A percentile compares a stretch with the other conserved stretches of the same genome.
Evolutionary conservation across 257 asterid genomes (phyloP).

Genomic region (Salvia miltiorrhiza): DNA sequence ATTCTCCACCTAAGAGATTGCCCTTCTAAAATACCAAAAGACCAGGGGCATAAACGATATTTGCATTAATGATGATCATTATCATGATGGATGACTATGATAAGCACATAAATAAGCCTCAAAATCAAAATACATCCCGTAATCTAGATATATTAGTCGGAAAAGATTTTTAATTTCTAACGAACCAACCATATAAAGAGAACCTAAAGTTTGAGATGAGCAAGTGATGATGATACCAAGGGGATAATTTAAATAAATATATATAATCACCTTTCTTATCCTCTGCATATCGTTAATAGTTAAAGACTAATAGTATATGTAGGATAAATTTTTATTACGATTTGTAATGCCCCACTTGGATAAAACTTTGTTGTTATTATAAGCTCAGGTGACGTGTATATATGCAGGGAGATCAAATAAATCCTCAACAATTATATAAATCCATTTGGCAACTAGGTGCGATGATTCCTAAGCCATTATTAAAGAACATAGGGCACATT

Average conservation of each 20-base stretch:
- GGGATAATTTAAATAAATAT: slow-evolving; percentile 46
- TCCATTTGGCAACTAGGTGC: slow-evolving; percentile 1
- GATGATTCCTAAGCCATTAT: slow-evolving; percentile 22
- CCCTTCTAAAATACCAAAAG: background rate
- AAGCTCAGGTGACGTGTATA: background rate
- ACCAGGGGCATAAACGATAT: background rate
- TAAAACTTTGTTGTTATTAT: background rate
- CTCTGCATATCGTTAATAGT: background rate
- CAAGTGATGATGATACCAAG: slow-evolving; percentile 14
- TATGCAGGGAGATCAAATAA: slow-evolving; percentile 5
- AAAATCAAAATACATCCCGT: background rate
- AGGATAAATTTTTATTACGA: background rate
- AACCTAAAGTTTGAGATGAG: slow-evolving; percentile 12
- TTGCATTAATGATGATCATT: background rate
- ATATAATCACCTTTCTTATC: slow-evolving; percentile 14
- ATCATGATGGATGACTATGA: slow-evolving; percentile 15
- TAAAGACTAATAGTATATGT: background rate
- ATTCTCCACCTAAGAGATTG: no score
- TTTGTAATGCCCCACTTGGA: slow-evolving; percentile 24
- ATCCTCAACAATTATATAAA: slow-evolving; percentile 32
- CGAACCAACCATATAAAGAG: slow-evolving; percentile 26
- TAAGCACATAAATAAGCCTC: slow-evolving; percentile 2
- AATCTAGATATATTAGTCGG: slow-evolving; percentile 6
- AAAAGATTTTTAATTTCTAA: slow-evolving; percentile 17
- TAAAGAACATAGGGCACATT: slow-evolving; percentile 16